A percentile compares a stretch with the other conserved stretches of the same genome.
Evolutionary conservation across 148 eudicot genomes (phyloP).

Genomic region (Agrostemma githago): DNA sequence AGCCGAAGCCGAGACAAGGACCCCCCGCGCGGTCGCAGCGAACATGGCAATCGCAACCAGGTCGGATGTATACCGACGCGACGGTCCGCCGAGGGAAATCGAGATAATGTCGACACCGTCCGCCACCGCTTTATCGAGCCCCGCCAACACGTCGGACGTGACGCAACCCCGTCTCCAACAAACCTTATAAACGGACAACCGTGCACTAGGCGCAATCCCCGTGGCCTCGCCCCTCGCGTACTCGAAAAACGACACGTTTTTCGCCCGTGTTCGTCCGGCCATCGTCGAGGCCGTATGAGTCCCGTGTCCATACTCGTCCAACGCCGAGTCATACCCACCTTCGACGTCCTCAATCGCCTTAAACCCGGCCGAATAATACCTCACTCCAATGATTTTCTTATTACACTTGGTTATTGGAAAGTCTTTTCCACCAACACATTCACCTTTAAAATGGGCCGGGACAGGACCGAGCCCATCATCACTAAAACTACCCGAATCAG

Average conservation of each 20-base stretch:
- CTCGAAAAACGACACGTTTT: constrained; percentile 34
- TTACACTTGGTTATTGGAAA: not conserved
- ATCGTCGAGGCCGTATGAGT: constrained; percentile 74
- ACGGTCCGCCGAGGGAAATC: constrained; percentile 38
- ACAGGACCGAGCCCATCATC: not conserved
- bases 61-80: constrained; percentile 20
- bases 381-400: constrained; percentile 37
- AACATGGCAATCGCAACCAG: constrained; percentile 38
- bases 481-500: not conserved
- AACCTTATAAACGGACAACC: constrained; percentile 33
- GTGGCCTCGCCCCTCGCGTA: constrained; percentile 44
- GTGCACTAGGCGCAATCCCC: constrained; percentile 68
- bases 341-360: constrained; percentile 11
- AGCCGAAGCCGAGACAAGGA: constrained; percentile 50
- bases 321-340: constrained; percentile 13
- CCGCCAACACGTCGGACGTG: constrained; percentile 24
- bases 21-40: constrained; percentile 45
- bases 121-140: constrained; percentile 47
- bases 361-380: constrained; percentile 24
- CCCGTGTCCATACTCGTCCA: constrained; percentile 61
- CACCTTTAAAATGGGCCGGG: not conserved
- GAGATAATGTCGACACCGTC: constrained; percentile 71
- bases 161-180: not conserved
- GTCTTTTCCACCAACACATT: not conserved
- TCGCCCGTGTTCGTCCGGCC: constrained; percentile 30